A percentile compares a stretch with the other conserved stretches of the same genome.
Evolutionary conservation across 139 green algal species (phyloP).

Genomic region (Medakamo hakoo): DNA sequence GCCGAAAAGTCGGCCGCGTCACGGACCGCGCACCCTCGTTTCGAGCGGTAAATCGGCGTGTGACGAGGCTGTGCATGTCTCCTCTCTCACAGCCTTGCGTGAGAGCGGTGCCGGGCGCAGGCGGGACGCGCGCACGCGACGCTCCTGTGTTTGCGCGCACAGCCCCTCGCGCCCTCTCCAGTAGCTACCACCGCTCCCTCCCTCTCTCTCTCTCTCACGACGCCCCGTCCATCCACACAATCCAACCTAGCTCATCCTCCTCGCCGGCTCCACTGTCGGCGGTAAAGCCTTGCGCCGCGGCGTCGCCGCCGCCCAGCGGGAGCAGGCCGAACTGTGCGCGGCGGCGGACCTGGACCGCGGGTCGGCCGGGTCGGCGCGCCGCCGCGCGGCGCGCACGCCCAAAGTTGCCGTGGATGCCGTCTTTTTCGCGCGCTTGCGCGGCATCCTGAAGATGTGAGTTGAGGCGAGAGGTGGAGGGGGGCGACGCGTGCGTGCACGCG

Average conservation of each 20-base stretch:
- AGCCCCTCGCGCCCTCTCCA: too few species aligned
- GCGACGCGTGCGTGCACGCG: not conserved
- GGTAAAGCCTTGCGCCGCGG: not conserved
- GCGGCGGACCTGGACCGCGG: not conserved
- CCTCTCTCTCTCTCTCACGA: too few species aligned
- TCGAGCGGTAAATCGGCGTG: too few species aligned
- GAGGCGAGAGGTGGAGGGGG: too few species aligned
- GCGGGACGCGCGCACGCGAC: too few species aligned
- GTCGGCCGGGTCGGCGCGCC: not conserved
- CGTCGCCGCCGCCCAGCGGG: not conserved
- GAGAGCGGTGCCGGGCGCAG: too few species aligned
- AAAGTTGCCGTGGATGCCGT: constrained; percentile 35
- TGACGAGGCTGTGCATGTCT: too few species aligned
- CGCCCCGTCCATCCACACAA: not conserved
- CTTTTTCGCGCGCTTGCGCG: constrained; percentile 21
- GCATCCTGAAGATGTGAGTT: constrained; percentile 33
- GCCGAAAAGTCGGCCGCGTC: too few species aligned
- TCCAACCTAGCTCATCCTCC: constrained; percentile 1
- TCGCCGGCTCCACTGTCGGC: constrained; percentile 4
- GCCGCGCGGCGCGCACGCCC: not conserved
- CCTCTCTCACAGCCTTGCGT: too few species aligned
- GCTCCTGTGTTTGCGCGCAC: too few species aligned
- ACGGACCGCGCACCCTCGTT: too few species aligned
- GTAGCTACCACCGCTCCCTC: too few species aligned
- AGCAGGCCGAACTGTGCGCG: constrained; percentile 1